These are phyloP conservation scores for Aspergillus terreus DNA, from an alignment of 2,329 filamentous ascomycete genomes.

Conservation along the genomic window DNA sequence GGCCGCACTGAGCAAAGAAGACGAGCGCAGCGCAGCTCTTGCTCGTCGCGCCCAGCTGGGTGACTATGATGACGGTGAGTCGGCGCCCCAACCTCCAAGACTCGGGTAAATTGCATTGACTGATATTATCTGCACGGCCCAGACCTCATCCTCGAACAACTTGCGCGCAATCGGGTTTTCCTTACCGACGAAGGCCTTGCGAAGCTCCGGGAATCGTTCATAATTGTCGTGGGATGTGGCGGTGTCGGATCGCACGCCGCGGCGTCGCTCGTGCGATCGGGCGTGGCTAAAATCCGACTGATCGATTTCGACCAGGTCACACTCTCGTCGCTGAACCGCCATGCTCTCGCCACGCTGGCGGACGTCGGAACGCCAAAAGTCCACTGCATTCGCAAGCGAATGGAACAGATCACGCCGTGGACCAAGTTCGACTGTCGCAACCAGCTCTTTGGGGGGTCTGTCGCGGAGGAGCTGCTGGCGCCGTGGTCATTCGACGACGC, in stretches of 20 bases:
- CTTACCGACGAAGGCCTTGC: constrained; percentile 75
- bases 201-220: constrained; percentile 75
- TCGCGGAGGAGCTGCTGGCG: constrained; percentile 64
- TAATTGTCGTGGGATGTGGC: constrained; percentile 88
- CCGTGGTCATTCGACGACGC: constrained; percentile 56
- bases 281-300: constrained; percentile 80
- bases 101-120: not conserved
- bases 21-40: constrained; percentile 55
- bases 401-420: constrained; percentile 90
- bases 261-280: constrained; percentile 80
- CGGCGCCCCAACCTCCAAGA: not conserved
- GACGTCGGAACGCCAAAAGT: constrained; percentile 95
- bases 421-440: constrained; percentile 80
- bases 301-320: constrained; percentile 98
- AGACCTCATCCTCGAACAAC: constrained; percentile 90
- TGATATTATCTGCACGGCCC: constrained; percentile 1
- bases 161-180: constrained; percentile 90
- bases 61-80: constrained; percentile 60
- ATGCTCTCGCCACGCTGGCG: constrained; percentile 87
- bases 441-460: constrained; percentile 71
- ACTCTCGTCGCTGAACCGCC: constrained; percentile 88
- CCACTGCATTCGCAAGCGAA: constrained; percentile 70
- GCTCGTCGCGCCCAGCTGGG: constrained; percentile 59
- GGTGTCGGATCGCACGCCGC: constrained; percentile 92
- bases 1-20: constrained; percentile 45